phyloP scores from a whole-genome alignment of 2,329 filamentous ascomycete species.

The Aureobasidium sp. region DNA sequence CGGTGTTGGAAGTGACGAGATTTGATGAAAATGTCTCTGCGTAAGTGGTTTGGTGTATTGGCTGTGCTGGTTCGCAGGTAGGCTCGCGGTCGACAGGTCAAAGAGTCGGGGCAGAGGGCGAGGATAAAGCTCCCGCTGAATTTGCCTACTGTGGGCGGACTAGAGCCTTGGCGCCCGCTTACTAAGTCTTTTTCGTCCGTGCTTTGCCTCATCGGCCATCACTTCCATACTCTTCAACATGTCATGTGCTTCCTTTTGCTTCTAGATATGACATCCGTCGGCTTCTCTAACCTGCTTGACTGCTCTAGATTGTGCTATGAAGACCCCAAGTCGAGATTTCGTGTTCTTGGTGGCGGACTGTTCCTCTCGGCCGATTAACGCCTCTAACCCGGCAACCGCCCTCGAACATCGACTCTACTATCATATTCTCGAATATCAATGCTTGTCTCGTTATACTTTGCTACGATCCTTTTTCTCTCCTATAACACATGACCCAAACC shows the following conservation, averaged over 20 bases:
- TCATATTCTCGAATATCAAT: neutral
- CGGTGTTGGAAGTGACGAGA: slow-evolving; percentile 10
- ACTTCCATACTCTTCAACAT: neutral
- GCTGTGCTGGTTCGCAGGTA: slow-evolving; percentile 15
- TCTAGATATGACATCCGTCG: neutral
- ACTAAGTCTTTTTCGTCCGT: slow-evolving; percentile 3
- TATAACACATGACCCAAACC: too few relatives aligned
- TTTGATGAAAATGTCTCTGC: slow-evolving; percentile 13
- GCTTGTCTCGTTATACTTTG: too few relatives aligned
- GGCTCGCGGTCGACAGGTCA: slow-evolving; percentile 16
- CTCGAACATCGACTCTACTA: neutral
- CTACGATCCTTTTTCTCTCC: too few relatives aligned
- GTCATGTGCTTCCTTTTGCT: slow-evolving; percentile 11
- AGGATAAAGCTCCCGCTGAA: slow-evolving; percentile 16
- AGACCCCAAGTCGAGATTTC: neutral
- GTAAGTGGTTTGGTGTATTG: slow-evolving; percentile 12
- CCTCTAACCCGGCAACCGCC: neutral
- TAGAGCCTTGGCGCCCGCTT: slow-evolving; percentile 14
- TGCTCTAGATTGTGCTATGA: neutral
- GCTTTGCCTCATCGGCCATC: neutral
- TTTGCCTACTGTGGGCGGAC: slow-evolving; percentile 14
- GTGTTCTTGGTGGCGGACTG: neutral
- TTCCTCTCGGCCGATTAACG: neutral
- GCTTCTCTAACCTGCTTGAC: neutral
- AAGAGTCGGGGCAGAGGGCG: slow-evolving; percentile 14